A percentile compares a stretch with the other conserved stretches of the same genome.
phyloP scores from a whole-genome alignment of 2,329 filamentous ascomycete genomes.

The Aspergillus sp. region DNA sequence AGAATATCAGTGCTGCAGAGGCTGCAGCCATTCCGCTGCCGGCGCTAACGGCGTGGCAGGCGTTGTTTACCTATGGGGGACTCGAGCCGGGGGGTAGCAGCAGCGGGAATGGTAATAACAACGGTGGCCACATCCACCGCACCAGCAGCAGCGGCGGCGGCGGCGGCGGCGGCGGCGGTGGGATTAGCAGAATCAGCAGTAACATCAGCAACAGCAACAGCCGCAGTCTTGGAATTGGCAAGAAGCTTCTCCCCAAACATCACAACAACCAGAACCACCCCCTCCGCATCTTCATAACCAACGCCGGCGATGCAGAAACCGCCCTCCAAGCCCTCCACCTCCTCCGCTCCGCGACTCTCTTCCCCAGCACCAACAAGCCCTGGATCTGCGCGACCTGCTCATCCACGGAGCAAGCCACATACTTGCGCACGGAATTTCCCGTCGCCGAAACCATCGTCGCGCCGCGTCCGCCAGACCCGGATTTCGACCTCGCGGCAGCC shows the following conservation, averaged over 20 bases:
- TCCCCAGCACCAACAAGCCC: constrained; percentile 18
- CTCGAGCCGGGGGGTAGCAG: constrained; percentile 14
- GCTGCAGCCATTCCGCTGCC: constrained; percentile 32
- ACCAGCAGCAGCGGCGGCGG: not conserved
- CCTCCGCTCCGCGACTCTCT: constrained; percentile 27
- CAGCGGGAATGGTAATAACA: too few species aligned
- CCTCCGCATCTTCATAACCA: constrained; percentile 32
- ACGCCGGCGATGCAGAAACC: constrained; percentile 29
- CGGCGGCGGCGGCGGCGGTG: not conserved
- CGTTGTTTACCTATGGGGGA: constrained; percentile 29
- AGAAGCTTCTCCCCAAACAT: too few species aligned
- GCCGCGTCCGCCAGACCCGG: constrained; percentile 15
- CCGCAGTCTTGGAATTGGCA: too few species aligned
- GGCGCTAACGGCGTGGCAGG: constrained; percentile 36
- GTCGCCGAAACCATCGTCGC: constrained; percentile 30
- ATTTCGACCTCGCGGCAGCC: constrained; percentile 23
- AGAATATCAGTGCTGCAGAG: constrained; percentile 27
- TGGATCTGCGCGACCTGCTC: constrained; percentile 34
- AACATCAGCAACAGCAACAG: too few species aligned
- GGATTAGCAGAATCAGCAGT: not conserved
- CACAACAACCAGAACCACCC: constrained; percentile 1
- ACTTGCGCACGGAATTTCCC: constrained; percentile 19
- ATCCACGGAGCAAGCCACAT: constrained; percentile 12
- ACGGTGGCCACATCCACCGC: too few species aligned
- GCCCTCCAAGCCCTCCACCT: constrained; percentile 32